Evolutionary conservation across 2,329 filamentous ascomycete species (phyloP), one percentile per base, ranked within the genome.

Genomic region (Dothideomycetes sp.): DNA sequence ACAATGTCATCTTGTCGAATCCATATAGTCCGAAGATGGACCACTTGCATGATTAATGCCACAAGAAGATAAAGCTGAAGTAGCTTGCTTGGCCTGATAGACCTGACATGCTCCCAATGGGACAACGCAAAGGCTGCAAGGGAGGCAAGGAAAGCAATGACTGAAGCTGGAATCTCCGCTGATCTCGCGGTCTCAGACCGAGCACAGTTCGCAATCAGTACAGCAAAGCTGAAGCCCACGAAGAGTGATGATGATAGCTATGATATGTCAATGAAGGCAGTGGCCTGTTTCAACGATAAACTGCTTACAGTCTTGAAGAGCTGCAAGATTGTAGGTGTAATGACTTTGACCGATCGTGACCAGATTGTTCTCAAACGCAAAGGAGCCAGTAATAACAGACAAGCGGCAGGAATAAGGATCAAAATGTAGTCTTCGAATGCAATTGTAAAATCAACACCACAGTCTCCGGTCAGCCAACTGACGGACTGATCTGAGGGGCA

Each of bases 391-490:
- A 55, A 34, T 4, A 54, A 40, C n/a, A 55, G 40, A 24, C 45
- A 31, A 19, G 47, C 49, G 19, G 53, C 49, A 0, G 52, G 52
- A 16, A 55, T 42, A 4, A 55, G 42, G 3, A 50, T 48, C 14
- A 55, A 40, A 19, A 54, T 42, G 49, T 46, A 54, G 31, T 56
- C 49, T 37, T 55, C 52, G 19, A 55, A 54, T 19, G 47, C 41
- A 8, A 55, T 37, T 11, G 53, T 55, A 41, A 56, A 50, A 34
- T 52, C 53, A n/a, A n/a, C n/a, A n/a, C n/a, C n/a, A n/a, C n/a
- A n/a, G n/a, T n/a, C n/a, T n/a, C n/a, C n/a, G n/a, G n/a, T n/a
- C n/a, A n/a, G n/a, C n/a, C n/a, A n/a, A n/a, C n/a, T n/a, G n/a
- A n/a, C n/a, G n/a, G n/a, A n/a, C n/a, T n/a, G n/a, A n/a, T n/a